Conservation (phyloP, 345 rosid species). For the Brassica incana region DNA sequence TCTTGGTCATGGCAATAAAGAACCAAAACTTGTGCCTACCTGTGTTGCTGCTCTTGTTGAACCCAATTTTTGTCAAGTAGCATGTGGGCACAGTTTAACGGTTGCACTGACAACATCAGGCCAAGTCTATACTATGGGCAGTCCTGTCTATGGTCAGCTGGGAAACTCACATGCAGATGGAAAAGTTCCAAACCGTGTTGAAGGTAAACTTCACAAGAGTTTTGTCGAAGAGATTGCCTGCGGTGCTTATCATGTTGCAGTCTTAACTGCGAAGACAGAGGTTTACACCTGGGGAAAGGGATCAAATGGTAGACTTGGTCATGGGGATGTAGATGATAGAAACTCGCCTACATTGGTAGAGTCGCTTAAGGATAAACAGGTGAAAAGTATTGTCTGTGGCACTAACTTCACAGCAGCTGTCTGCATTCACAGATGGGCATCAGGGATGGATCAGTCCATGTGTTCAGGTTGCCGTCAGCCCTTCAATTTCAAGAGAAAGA, state of each 20-base stretch:
- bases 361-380: conserved; percentile 94
- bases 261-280: conserved; percentile 88
- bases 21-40: conserved; percentile 87
- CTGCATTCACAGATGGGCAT: conserved; percentile 97
- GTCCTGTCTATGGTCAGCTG: conserved; percentile 95
- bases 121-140: conserved; percentile 92
- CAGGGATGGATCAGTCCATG: conserved; percentile 95
- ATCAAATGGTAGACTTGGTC: conserved; percentile 94
- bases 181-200: conserved; percentile 76
- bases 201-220: conserved; percentile 85
- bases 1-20: conserved; percentile 98
- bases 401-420: conserved; percentile 89
- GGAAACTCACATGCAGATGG: conserved; percentile 94
- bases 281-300: conserved; percentile 99
- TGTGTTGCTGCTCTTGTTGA: conserved; percentile 97
- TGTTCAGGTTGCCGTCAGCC: conserved; percentile 97
- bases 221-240: conserved; percentile 93
- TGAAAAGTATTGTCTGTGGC: conserved; percentile 90
- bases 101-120: conserved; percentile 90
- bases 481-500: conserved; percentile 79
- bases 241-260: conserved; percentile 97
- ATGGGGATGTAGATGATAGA: conserved; percentile 89
- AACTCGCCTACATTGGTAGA: conserved; percentile 78
- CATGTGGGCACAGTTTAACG: conserved; percentile 92
- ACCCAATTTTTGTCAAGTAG: conserved; percentile 92